phyloP scores from a whole-genome alignment of 164 flowering plant species.

The Santalum album region DNA sequence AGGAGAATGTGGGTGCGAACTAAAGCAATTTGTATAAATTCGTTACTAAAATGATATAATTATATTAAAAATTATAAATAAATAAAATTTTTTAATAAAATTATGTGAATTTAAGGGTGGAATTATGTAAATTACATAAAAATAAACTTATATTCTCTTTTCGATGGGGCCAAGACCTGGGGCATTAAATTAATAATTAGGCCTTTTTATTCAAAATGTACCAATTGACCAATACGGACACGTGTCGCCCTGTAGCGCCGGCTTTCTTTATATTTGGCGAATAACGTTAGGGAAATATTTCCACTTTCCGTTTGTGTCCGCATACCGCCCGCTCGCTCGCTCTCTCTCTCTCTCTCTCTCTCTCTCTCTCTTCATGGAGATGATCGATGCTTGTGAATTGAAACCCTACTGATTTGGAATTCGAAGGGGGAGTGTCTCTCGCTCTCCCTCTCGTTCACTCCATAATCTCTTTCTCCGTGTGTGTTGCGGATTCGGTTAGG shows the following conservation, averaged over 20 bases:
- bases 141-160: too few relatives aligned
- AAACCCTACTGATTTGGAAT: not conserved
- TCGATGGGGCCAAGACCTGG: too few relatives aligned
- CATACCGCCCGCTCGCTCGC: slow-evolving; percentile 1
- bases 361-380: not conserved
- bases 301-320: slow-evolving; percentile 2
- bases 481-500: not conserved
- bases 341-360: not conserved
- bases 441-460: too few relatives aligned
- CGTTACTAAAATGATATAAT: too few relatives aligned
- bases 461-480: not conserved
- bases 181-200: not conserved
- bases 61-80: too few relatives aligned
- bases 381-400: not conserved
- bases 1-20: too few relatives aligned
- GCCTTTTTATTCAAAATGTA: too few relatives aligned
- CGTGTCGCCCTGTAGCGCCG: slow-evolving; percentile 1
- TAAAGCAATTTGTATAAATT: too few relatives aligned
- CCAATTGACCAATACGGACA: not conserved
- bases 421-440: not conserved
- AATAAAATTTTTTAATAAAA: too few relatives aligned
- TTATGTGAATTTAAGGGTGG: too few relatives aligned
- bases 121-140: too few relatives aligned
- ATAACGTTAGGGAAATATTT: slow-evolving; percentile 5
- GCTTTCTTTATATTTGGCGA: not conserved